Conservation (phyloP, 371 early-diverging fungal genomes). For the Nematocida sp. region DNA sequence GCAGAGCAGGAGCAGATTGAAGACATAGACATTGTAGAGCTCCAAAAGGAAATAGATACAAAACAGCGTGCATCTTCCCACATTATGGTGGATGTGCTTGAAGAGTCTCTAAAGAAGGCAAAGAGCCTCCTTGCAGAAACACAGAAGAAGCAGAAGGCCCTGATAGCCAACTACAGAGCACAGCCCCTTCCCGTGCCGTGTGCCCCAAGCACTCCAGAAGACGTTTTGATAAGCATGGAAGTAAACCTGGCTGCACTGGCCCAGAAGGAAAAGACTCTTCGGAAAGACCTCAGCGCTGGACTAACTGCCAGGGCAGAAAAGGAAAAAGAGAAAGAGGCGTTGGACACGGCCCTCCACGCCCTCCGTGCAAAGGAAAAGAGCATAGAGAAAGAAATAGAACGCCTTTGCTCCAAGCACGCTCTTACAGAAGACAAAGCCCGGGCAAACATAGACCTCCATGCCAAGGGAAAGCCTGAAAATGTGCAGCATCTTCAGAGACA, state of each 20-base stretch:
- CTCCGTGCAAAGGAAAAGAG: neutral
- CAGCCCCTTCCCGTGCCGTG: neutral
- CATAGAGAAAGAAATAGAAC: neutral
- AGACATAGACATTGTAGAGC: constrained; percentile 46
- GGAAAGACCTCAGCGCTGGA: constrained; percentile 17
- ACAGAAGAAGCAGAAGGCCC: neutral
- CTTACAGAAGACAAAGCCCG: neutral
- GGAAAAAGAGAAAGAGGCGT: constrained; percentile 30
- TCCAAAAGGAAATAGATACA: constrained; percentile 52
- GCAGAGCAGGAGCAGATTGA: constrained; percentile 4
- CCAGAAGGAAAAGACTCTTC: constrained; percentile 19
- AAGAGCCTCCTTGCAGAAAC: constrained; percentile 7
- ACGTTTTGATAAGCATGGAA: neutral
- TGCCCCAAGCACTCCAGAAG: neutral
- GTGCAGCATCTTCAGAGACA: constrained; percentile 8
- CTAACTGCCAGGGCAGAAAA: neutral
- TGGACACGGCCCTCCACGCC: neutral
- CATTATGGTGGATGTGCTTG: constrained; percentile 10
- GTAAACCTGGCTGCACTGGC: constrained; percentile 19
- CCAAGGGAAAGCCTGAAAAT: neutral
- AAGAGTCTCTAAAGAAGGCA: neutral
- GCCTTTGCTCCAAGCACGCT: neutral
- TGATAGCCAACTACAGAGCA: neutral
- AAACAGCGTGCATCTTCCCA: constrained; percentile 30
- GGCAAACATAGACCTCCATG: neutral